A percentile compares a stretch with the other conserved stretches of the same genome.
phyloP scores from a whole-genome alignment of 176 grass and related monocot species.

The Oryza australiensis region DNA sequence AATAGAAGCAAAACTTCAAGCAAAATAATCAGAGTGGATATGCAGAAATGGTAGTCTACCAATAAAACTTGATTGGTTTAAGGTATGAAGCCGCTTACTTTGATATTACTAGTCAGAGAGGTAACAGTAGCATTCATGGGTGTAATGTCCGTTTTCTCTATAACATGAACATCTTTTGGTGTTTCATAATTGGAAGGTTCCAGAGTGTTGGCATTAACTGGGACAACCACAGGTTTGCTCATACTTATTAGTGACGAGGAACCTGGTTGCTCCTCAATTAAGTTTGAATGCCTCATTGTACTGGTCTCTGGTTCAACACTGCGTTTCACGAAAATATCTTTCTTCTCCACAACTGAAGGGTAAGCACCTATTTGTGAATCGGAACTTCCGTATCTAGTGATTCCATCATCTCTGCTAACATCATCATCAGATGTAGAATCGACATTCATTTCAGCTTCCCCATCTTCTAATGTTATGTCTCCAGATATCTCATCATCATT shows the following conservation, averaged over 20 bases:
- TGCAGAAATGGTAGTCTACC: background rate
- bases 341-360: constrained; percentile 37
- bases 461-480: constrained; percentile 42
- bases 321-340: constrained; percentile 28
- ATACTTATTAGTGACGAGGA: constrained; percentile 35
- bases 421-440: constrained; percentile 63
- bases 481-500: constrained; percentile 49
- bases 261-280: constrained; percentile 40
- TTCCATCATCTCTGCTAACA: constrained; percentile 37
- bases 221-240: constrained; percentile 46
- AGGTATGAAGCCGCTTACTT: constrained; percentile 45
- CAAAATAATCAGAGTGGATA: background rate
- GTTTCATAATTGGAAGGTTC: constrained; percentile 55
- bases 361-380: constrained; percentile 37
- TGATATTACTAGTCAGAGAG: constrained; percentile 38
- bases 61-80: background rate
- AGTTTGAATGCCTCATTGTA: constrained; percentile 30
- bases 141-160: constrained; percentile 60
- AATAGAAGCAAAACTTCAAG: constrained; percentile 9
- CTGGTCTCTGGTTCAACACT: constrained; percentile 42
- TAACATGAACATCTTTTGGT: constrained; percentile 63
- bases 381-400: constrained; percentile 37
- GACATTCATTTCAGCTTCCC: constrained; percentile 47
- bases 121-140: constrained; percentile 42
- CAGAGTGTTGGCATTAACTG: constrained; percentile 50